These are phyloP conservation scores for Fusarium verrucosum DNA, from an alignment of 2,329 filamentous ascomycete genomes.

Conservation along the genomic window DNA sequence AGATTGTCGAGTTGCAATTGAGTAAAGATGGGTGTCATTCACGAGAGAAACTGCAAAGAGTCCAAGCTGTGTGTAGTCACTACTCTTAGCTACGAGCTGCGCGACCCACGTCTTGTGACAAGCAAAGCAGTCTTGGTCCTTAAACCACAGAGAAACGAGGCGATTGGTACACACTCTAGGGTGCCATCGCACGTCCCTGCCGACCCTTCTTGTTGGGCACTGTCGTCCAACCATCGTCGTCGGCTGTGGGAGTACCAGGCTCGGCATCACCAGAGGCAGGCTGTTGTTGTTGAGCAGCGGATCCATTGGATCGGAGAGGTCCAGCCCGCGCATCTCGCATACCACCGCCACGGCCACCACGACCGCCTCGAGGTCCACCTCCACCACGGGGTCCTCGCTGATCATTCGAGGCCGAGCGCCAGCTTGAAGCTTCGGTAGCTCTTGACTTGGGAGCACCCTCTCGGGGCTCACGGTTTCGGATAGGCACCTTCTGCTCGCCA, in stretches of 20 bases:
- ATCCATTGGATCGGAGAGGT: constrained; percentile 60
- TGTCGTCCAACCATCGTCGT: constrained; percentile 71
- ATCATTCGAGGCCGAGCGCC: constrained; percentile 64
- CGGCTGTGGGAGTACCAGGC: constrained; percentile 56
- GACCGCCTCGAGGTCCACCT: constrained; percentile 56
- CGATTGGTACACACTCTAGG: constrained; percentile 50
- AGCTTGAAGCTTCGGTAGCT: constrained; percentile 67
- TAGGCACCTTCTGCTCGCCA: constrained; percentile 60
- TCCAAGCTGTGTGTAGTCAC: constrained; percentile 31
- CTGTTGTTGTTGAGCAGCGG: constrained; percentile 53
- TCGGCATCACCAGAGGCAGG: constrained; percentile 46
- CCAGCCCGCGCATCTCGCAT: constrained; percentile 54
- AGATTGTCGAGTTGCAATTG: constrained; percentile 19
- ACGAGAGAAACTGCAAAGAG: constrained; percentile 29
- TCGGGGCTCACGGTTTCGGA: constrained; percentile 52
- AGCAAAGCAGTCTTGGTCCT: constrained; percentile 48
- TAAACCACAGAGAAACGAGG: constrained; percentile 48
- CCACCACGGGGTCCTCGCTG: constrained; percentile 60
- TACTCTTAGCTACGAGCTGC: constrained; percentile 31
- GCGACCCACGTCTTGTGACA: constrained; percentile 43
- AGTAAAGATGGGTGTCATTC: constrained; percentile 37
- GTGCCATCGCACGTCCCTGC: constrained; percentile 46
- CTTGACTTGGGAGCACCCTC: constrained; percentile 61
- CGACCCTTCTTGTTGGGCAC: constrained; percentile 55
- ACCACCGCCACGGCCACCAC: constrained; percentile 52